Percentiles rank a stretch among this genome's conserved stretches.
Evolutionary conservation across 2,329 filamentous ascomycete species (phyloP).

Genomic region (Monosporascus sp.): DNA sequence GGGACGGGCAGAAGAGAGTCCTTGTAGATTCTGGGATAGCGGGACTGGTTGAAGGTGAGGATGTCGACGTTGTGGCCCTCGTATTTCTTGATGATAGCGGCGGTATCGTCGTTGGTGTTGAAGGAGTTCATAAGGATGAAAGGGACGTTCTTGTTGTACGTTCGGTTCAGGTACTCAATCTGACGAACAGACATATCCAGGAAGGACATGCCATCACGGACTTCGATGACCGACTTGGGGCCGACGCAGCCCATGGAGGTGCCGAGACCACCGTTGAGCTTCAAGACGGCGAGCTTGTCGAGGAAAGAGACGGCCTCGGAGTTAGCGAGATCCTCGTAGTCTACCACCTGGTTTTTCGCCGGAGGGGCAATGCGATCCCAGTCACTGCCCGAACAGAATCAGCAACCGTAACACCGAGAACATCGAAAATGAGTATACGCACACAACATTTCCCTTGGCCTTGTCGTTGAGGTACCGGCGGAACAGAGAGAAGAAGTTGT

Average conservation of each 20-base stretch:
- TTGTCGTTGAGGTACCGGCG: conserved; percentile 97
- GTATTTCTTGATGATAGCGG: conserved; percentile 99
- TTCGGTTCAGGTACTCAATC: conserved; percentile 98
- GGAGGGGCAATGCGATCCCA: conserved; percentile 97
- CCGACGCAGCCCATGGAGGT: conserved; percentile 99
- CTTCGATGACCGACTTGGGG: conserved; percentile 98
- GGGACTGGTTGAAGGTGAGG: conserved; percentile 98
- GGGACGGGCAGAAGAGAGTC: conserved; percentile 95
- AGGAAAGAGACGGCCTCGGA: conserved; percentile 89
- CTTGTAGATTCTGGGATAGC: conserved; percentile 96
- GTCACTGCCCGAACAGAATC: conserved; percentile 51
- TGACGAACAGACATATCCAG: conserved; percentile 96
- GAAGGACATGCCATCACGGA: conserved; percentile 99
- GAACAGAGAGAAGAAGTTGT: conserved; percentile 99
- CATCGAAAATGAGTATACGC: conserved; percentile 29
- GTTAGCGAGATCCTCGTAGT: conserved; percentile 87
- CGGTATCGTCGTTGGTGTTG: conserved; percentile 98
- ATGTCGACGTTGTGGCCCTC: conserved; percentile 99
- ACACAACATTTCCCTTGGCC: conserved; percentile 91
- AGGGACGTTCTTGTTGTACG: conserved; percentile 93
- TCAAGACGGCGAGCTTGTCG: conserved; percentile 95
- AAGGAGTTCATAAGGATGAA: conserved; percentile 99
- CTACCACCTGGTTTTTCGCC: conserved; percentile 87
- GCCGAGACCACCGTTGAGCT: conserved; percentile 98
- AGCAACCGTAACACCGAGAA: conserved; percentile 8